Evolutionary conservation across 2,329 filamentous ascomycete species (phyloP), one percentile per base, ranked within the genome.

Genomic region (Calcarisporium arbuscula): DNA sequence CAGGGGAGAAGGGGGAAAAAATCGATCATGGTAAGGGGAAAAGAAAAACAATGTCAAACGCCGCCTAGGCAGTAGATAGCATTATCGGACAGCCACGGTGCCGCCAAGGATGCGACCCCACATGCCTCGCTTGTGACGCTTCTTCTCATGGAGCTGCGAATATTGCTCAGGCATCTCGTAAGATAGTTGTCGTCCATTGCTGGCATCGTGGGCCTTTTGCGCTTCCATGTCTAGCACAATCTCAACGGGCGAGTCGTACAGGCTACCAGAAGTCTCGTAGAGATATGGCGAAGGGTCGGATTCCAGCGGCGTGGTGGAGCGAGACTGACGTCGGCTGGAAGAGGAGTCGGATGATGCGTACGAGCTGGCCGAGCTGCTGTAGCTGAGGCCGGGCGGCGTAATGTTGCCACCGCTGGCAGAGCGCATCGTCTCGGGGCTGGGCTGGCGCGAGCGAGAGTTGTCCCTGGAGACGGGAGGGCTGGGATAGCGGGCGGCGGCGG

Each of bases 91-190:
- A 19, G 57, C 43, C 37, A 65, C 60, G 33, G 61, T 54, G 32
- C 60, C 62, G 29, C 68, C 67, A 39, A 76, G 70, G 39, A 76
- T 62, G 27, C 72, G 68, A 21, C 66, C 67, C 55, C 71, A 70
- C 58, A 76, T 64, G 42, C 71, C 68, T 25, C 68, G 63, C 32
- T 65, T 62, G 39, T 62, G 63, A 33, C 70, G 67, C 61, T 72
- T 72, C 54, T 67, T 70, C 31, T 72, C 64, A 41, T 73, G 66
- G 28, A 72, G 51, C 37, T 67, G 62, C 40, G 65, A 63, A 39
- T 74, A 63, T 39, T 75, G 67, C 18, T 76, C 70, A 40, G 64
- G 66, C 46, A 75, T 72, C 56, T 77, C 72, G 53, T 75, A 77
- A 6, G 72, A 69, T 5, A 76, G 65, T 43, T 68, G 54, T 34